Conservation (phyloP, 1,139 yeast species). For the Torulaspora pretoriensis region DNA sequence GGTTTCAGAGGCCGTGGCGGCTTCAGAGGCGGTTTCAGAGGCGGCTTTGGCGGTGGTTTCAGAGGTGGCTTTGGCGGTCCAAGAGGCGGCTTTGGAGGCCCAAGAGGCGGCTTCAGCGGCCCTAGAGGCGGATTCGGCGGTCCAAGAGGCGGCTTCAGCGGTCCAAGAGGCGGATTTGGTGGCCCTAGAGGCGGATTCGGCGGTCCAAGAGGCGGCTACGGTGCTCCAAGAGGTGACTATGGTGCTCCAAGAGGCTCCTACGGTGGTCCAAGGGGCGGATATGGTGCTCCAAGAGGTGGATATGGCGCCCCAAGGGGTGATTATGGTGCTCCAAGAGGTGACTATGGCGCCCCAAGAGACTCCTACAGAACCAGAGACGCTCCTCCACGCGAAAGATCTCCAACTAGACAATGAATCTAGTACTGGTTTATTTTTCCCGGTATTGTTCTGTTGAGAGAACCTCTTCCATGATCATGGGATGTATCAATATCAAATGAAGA, state of each 20-base stretch:
- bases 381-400: slow-evolving; percentile 55
- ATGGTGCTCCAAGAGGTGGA: slow-evolving; percentile 32
- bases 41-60: slow-evolving; percentile 32
- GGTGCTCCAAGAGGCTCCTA: slow-evolving; percentile 38
- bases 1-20: slow-evolving; percentile 46
- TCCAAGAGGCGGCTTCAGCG: slow-evolving; percentile 35
- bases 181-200: slow-evolving; percentile 34
- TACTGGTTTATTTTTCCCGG: not conserved
- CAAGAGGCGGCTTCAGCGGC: slow-evolving; percentile 38
- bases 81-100: slow-evolving; percentile 30
- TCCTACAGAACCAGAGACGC: slow-evolving; percentile 41
- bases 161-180: slow-evolving; percentile 32
- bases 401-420: slow-evolving; percentile 45
- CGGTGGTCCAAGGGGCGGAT: slow-evolving; percentile 36
- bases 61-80: slow-evolving; percentile 37
- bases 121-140: slow-evolving; percentile 38
- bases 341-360: slow-evolving; percentile 34
- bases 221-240: slow-evolving; percentile 37
- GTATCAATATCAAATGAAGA: slow-evolving; percentile 10
- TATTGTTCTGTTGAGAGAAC: slow-evolving; percentile 3
- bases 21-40: slow-evolving; percentile 42
- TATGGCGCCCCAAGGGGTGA: slow-evolving; percentile 37
- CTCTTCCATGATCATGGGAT: slow-evolving; percentile 8
- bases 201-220: slow-evolving; percentile 29
- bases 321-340: slow-evolving; percentile 33